Evolutionary conservation across 2,329 filamentous ascomycete species (phyloP).

Genomic region (Cladosporium oxysporum): DNA sequence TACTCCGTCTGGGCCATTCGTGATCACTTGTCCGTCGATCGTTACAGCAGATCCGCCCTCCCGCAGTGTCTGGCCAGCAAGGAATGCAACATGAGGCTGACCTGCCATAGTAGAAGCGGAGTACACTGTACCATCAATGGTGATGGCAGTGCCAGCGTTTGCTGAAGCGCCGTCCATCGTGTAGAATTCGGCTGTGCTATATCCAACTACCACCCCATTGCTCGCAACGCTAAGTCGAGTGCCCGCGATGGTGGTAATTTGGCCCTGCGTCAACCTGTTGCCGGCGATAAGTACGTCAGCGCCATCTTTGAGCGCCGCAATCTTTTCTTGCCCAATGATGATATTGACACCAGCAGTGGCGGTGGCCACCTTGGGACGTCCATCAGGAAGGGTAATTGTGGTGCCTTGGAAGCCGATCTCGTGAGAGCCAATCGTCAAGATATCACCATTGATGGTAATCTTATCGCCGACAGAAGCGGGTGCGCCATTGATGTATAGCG

Average conservation of each 20-base stretch:
- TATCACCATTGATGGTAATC: background rate
- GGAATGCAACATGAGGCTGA: background rate
- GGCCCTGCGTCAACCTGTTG: background rate
- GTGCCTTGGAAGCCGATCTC: background rate
- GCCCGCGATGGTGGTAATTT: background rate
- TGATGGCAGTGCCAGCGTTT: background rate
- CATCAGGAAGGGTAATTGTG: background rate
- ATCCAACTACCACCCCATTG: background rate
- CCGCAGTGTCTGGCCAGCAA: background rate
- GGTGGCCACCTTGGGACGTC: background rate
- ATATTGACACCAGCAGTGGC: background rate
- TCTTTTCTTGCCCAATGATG: background rate
- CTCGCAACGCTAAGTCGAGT: background rate
- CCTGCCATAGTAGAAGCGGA: background rate
- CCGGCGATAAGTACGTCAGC: background rate
- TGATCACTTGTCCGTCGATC: background rate
- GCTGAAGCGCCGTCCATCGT: background rate
- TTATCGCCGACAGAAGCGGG: background rate
- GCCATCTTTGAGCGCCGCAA: background rate
- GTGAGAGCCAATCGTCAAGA: background rate
- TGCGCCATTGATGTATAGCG: background rate
- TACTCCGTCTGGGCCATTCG: background rate
- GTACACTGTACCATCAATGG: slow-evolving; percentile 1
- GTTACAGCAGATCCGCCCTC: background rate
- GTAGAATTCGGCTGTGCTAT: background rate